Base-by-base conservation (phyloP, 2,329 filamentous ascomycete genomes). In the Zymoseptoria passerinii region DNA sequence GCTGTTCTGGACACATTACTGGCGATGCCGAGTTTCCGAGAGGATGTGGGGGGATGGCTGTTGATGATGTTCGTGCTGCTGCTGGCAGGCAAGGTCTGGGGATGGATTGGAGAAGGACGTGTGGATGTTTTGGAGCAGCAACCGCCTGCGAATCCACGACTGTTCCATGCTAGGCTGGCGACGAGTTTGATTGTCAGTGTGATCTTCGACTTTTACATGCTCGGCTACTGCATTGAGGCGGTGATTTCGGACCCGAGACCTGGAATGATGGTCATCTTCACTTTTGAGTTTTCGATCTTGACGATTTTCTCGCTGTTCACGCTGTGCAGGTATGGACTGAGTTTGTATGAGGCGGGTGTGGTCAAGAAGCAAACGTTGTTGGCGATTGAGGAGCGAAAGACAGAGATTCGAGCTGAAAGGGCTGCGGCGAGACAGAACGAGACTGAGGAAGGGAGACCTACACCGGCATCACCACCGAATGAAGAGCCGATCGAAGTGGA, bases 231-330 rank as follows among this genome's bases (percentile, higher is more conserved):
- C 59, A 80, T 95, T 61, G 83, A 85, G 28, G 90, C 88, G 0
- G 92, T 97, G 29, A 85, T 96, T 53, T 85, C 89, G 58, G 86
- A 95, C 71, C 90, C 92, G 1, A 82, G 88, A n/a, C 91, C 92
- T 0, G 94, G 95, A 59, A 97, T 99, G 89, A 99, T 97, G 91
- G 91, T 99, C 63, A 97, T 99, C 91, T 99, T 99, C 70, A 85
- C 95, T 5, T 99, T 99, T 67, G 94, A 99, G 73, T 97, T 97
- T 70, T 92, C 92, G 44, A 86, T 99, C 50, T 77, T 97, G 60
- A 81, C 85, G 2, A 87, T 95, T 8, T 86, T 86, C 54, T 95
- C 92, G 0, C 79, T 85, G 55, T 91, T 92, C 52, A 96, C 91
- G 0, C 81, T 83, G 1, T 79, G 85, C 56, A 85, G 92, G 60